Evolutionary conservation across 2,329 filamentous ascomycete species (phyloP).

Genomic region (Phyllosticta citribraziliensis): DNA sequence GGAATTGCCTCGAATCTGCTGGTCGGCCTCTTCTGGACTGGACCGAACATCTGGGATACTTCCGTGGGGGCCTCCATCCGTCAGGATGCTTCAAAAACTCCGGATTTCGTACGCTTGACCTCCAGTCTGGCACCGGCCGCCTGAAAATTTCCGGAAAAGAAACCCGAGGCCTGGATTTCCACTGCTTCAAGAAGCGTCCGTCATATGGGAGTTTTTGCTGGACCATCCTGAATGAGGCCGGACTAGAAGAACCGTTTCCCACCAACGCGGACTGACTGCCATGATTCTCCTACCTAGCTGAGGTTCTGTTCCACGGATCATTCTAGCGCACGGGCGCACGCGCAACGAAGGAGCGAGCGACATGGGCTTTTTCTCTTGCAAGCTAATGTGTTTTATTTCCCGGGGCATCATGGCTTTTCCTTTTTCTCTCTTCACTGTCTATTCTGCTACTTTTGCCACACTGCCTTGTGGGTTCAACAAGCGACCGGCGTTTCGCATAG

Average conservation of each 20-base stretch:
- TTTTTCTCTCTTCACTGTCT: background rate
- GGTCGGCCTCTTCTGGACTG: background rate
- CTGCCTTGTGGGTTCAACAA: constrained; percentile 6
- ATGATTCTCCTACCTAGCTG: background rate
- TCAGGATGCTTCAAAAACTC: background rate
- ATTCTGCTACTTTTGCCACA: background rate
- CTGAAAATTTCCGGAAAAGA: background rate
- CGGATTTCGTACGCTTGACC: background rate
- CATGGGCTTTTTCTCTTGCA: background rate
- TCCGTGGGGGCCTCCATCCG: background rate
- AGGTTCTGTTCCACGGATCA: constrained; percentile 1
- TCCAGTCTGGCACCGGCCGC: background rate
- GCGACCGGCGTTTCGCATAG: constrained; percentile 9
- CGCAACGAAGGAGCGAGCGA: constrained; percentile 4
- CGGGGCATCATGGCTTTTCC: constrained; percentile 4
- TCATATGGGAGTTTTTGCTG: background rate
- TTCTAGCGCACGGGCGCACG: constrained; percentile 7
- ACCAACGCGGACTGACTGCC: constrained; percentile 8
- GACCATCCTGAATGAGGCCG: constrained; percentile 1
- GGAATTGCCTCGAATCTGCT: background rate
- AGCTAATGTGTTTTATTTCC: constrained; percentile 10
- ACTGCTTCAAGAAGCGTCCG: background rate
- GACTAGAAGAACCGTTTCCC: constrained; percentile 4
- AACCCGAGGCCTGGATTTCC: background rate
- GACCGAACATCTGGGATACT: background rate